Base-by-base conservation (phyloP, 345 rosid genomes). In the Anacardium occidentale region DNA sequence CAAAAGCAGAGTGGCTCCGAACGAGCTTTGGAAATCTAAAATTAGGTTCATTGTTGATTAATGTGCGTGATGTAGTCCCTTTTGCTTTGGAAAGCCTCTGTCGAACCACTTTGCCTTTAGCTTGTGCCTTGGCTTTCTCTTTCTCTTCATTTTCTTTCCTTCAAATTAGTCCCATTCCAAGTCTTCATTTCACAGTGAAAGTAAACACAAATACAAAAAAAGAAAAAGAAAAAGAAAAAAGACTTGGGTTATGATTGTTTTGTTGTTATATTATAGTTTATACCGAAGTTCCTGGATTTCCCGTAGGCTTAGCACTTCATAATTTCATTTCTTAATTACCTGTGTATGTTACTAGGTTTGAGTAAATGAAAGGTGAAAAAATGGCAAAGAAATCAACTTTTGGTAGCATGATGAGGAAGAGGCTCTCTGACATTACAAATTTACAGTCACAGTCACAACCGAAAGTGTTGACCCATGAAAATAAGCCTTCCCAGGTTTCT, bases 351-450 rank as follows among this genome's bases (percentile, higher is more conserved):
- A 48, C 37, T 17, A 26, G 53, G 17, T 37, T 29, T 67, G 42
- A 52, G 7, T 29, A 53, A 25, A 79, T 79, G 80, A 70, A 80
- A 62, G 83, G 88, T 57, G 74, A 70, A 68, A 83, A 65, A 74
- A 74, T 78, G 73, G 81, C 76, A 20, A 87, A 83, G 78, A 83
- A 76, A 77, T 80, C 86, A 47, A 84, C 91, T 40, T 78, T 86
- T 57, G 84, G 92, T 50, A 69, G 69, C 71, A 79, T 82, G 64
- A 73, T 79, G 77, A 85, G 89, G 70, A 85, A 62, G 69, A 78
- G 85, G 37, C 86, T 89, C 13, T 83, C 92, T 74, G 91, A 91
- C 58, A 87, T 91, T 47, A 87, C 97, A 24, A 91, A 89, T 74
- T 70, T 77, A 37, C 90, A 82, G 71, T 29, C 78, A 37, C 90